These are phyloP conservation scores for Ascoidea tarda DNA, from an alignment of 805 yeast genomes.

Conservation along the genomic window DNA sequence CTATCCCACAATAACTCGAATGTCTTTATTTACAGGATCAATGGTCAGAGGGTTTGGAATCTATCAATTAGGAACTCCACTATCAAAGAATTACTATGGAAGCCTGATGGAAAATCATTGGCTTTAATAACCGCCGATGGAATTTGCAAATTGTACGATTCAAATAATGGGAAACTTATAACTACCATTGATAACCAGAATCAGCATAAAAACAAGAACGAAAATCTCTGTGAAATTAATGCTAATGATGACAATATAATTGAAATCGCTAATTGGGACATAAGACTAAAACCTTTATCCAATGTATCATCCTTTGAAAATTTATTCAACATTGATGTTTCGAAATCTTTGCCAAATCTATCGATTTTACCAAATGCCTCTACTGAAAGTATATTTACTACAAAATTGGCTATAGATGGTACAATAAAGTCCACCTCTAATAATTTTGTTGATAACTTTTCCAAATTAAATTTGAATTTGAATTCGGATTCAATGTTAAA, in stretches of 20 bases:
- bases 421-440: slow-evolving; percentile 11
- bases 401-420: slow-evolving; percentile 17
- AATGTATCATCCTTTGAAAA: slow-evolving; percentile 11
- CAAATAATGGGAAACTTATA: slow-evolving; percentile 29
- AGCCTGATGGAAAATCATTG: slow-evolving; percentile 25
- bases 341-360: slow-evolving; percentile 23
- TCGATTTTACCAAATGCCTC: slow-evolving; percentile 15
- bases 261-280: slow-evolving; percentile 2
- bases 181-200: slow-evolving; percentile 8
- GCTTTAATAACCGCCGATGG: slow-evolving; percentile 32
- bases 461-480: no score
- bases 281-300: background rate
- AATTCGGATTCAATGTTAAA: background rate
- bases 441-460: no score
- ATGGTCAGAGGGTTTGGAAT: slow-evolving; percentile 40
- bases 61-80: slow-evolving; percentile 18
- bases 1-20: slow-evolving; percentile 30
- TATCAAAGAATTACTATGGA: slow-evolving; percentile 17
- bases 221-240: background rate
- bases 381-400: slow-evolving; percentile 12
- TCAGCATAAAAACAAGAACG: background rate
- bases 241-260: slow-evolving; percentile 11
- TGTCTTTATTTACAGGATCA: slow-evolving; percentile 37
- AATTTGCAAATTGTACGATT: slow-evolving; percentile 27
- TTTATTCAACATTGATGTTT: slow-evolving; percentile 18